Percentiles rank a stretch among this genome's conserved stretches.
phyloP scores from a whole-genome alignment of 345 rosid species.

The Physaria fendleri region DNA sequence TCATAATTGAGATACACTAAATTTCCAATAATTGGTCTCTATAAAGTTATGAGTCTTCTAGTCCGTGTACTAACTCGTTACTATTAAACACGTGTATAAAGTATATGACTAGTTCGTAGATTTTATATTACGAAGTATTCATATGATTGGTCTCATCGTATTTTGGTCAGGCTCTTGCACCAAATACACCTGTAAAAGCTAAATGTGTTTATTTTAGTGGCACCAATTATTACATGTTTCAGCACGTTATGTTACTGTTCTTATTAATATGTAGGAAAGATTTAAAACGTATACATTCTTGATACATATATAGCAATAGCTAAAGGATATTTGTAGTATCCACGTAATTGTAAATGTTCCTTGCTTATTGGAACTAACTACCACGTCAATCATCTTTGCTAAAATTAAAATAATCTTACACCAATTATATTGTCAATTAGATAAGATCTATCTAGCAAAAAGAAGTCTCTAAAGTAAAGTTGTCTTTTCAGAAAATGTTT shows the following conservation, averaged over 20 bases:
- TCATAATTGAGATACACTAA: not conserved
- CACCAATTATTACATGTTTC: constrained; percentile 17
- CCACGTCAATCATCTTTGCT: constrained; percentile 4
- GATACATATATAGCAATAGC: not conserved
- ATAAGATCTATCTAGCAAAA: constrained; percentile 13
- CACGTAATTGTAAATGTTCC: not conserved
- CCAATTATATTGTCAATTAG: constrained; percentile 21
- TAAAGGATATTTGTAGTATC: not conserved
- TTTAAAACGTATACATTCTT: constrained; percentile 3
- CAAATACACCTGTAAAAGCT: constrained; percentile 1
- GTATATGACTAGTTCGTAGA: not conserved
- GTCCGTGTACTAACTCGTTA: not conserved
- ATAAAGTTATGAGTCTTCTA: too few relatives aligned
- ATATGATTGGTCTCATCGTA: constrained; percentile 7
- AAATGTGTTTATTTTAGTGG: not conserved
- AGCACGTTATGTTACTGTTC: constrained; percentile 10
- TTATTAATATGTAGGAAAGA: not conserved
- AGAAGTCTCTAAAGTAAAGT: not conserved
- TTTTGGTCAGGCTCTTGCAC: not conserved
- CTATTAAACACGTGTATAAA: constrained; percentile 6
- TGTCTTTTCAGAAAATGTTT: not conserved
- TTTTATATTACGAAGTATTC: not conserved
- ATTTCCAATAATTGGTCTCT: not conserved
- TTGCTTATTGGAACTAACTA: not conserved
- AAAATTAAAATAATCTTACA: constrained; percentile 6